These are phyloP conservation scores for Elaeis guineensis DNA, from an alignment of 176 grass and related monocot species.

Conservation along the genomic window DNA sequence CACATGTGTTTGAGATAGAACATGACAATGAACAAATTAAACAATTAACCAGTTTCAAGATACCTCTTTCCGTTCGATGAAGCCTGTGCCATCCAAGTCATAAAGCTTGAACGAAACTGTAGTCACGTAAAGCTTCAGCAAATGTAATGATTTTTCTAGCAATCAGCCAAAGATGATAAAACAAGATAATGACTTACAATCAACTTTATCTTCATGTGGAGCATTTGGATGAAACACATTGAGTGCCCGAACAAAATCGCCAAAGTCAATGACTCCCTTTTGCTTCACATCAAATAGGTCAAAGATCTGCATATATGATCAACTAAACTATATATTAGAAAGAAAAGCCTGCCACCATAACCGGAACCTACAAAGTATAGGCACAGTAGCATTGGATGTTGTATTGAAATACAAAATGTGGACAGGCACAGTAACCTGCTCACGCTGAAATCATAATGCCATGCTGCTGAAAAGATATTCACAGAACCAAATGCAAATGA, in stretches of 20 bases:
- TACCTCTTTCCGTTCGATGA: slow-evolving; percentile 97
- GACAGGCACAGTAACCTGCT: too few relatives aligned
- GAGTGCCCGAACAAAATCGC: slow-evolving; percentile 83
- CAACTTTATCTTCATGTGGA: slow-evolving; percentile 87
- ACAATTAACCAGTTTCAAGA: not conserved
- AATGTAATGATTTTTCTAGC: not conserved
- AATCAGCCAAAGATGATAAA: slow-evolving; percentile 9
- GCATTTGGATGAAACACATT: slow-evolving; percentile 96
- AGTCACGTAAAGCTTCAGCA: slow-evolving; percentile 18
- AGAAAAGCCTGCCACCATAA: not conserved
- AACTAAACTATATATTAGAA: too few relatives aligned
- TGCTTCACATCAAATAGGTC: slow-evolving; percentile 94
- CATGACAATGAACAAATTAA: not conserved
- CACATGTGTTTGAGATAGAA: slow-evolving; percentile 5
- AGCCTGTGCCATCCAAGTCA: slow-evolving; percentile 80
- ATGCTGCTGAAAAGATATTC: too few relatives aligned
- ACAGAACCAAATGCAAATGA: too few relatives aligned
- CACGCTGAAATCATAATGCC: too few relatives aligned
- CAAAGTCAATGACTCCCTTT: slow-evolving; percentile 84
- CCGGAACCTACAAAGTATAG: not conserved
- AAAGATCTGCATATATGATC: slow-evolving; percentile 56
- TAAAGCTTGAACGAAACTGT: slow-evolving; percentile 94
- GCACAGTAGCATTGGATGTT: too few relatives aligned
- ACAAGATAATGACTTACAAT: slow-evolving; percentile 50
- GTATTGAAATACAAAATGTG: too few relatives aligned